Evolutionary conservation across 768 basidiomycete genomes (phyloP), one percentile per base, ranked within the genome.

Genomic region (Tricholoma terreum): DNA sequence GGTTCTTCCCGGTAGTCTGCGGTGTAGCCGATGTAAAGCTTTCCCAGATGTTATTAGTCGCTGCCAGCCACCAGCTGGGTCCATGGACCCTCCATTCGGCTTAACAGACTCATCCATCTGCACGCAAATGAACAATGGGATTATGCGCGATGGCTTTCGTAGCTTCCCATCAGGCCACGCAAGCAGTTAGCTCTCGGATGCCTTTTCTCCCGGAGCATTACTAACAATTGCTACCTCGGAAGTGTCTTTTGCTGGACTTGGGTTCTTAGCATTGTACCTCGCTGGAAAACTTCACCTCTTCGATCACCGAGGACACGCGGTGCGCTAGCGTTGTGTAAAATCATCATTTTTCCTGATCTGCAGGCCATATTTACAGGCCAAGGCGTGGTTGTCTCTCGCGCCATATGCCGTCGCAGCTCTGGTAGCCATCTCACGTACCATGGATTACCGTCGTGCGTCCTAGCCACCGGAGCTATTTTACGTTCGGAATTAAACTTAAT

Each of bases 191-290:
- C 74, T 10, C 40, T 35, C 27, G 40, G 33, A 6, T 21, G 4
- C n/a, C 42, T 6, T 34, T 6, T 15, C 12, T 31, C 30, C 24
- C 24, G 2, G 24, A 27, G 6, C 17, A n/a, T 43, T 15, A 21
- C 17, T 52, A 35, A 55, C 7, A 27, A 27, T 14, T 56, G 43
- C 46, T 62, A 49, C 35, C 35, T n/a, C 40, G 43, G 9, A 63
- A 92, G 93, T 96, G 54, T 92, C 94, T 0, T 98, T 96, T 68
- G 92, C 94, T 6, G 96, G 96, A 1, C 79, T 99, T 8, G 92
- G 90, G 1, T 95, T 94, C 73, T 77, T 98, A 36, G 77, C 89
- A 1, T 87, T 91, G 61, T 98, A 97, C 69, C 74, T 96, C 6
- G 90, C 92, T 11, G 97, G 95, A 2, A 98, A 98, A 71, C 74